Conservation (phyloP, 495 filamentous ascomycete species). For the Daldinia decipiens region DNA sequence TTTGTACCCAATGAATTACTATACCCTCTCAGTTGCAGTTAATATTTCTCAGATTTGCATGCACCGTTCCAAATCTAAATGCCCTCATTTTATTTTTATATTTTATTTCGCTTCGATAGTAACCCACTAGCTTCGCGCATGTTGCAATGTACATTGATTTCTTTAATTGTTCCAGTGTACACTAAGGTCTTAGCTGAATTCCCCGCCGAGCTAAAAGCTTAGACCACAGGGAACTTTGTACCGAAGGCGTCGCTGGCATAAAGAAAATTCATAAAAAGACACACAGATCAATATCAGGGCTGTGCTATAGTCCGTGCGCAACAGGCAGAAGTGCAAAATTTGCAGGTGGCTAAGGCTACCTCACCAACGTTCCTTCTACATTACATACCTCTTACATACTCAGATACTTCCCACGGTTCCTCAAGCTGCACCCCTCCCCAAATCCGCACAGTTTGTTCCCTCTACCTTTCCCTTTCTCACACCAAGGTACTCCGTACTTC, state of each 20-base stretch:
- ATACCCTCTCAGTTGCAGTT: conserved; percentile 2
- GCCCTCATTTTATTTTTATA: background rate
- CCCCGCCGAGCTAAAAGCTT: conserved; percentile 14
- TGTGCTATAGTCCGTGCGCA: conserved; percentile 27
- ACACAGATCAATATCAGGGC: conserved; percentile 23
- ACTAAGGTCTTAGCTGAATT: conserved; percentile 1
- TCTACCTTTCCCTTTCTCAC: conserved; percentile 39
- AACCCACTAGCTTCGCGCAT: background rate
- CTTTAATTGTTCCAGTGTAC: background rate
- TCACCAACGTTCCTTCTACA: conserved; percentile 37
- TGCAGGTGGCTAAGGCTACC: conserved; percentile 37
- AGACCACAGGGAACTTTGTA: conserved; percentile 10
- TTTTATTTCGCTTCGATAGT: conserved; percentile 4
- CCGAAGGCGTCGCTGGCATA: conserved; percentile 10
- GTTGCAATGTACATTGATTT: background rate
- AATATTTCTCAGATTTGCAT: conserved; percentile 13
- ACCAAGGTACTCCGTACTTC: conserved; percentile 40
- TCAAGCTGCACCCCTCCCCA: conserved; percentile 35
- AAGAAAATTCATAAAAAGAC: conserved; percentile 3
- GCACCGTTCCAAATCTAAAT: conserved; percentile 9
- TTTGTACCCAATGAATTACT: conserved; percentile 4
- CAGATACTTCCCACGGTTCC: conserved; percentile 25
- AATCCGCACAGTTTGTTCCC: conserved; percentile 43
- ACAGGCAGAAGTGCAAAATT: conserved; percentile 25
- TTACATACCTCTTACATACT: conserved; percentile 15